Base-by-base conservation (phyloP, 768 basidiomycete species). In the Trametes maxima region DNA sequence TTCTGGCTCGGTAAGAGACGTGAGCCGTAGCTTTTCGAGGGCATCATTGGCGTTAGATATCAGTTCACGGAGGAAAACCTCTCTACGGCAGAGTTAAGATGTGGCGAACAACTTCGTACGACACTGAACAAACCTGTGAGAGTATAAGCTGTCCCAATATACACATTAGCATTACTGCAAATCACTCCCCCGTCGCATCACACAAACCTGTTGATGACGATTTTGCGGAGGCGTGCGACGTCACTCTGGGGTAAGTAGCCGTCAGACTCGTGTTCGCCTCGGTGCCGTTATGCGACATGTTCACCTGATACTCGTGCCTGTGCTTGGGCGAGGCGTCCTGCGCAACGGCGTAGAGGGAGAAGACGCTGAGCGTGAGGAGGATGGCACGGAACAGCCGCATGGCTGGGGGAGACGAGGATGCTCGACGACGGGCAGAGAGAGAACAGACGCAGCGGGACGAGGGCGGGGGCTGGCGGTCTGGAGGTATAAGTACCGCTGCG, bases 11-110 rank as follows among this genome's bases (percentile, higher is more conserved):
- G 83, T 94, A 65, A 99, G 79, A 3, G 92, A 80, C 14, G 86
- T 88, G 45, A 99, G 78, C 24, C 97, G 88, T 54, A 96, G 82
- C 74, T 98, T 98, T 74, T 98, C 96, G 53, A 98, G 79, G 1
- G 97, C 97, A 72, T 99, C 97, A 73, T 98, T 97, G 43, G 95
- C 90, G 70, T 96, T 96, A 7, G 94, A 95, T 66, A 95, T 84
- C 50, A 95, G 79, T 74, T 98, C 95, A 45, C 95, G 92, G 50
- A 94, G 81, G 73, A 93, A 94, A 25, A 93, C 85, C 43, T 92
- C 90, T 69, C 90, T 92, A 57, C 19, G 22, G 19, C 7, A 48
- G 36, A 33, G 49, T 44, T 17, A 59, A 39, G 16, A 17, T 6
- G 51, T 54, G 39, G 16, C 28, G 16, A 40, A 17, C 7, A 13